Evolutionary conservation across 2,329 filamentous ascomycete species (phyloP).

Genomic region (Pestalotiopsis sp.): DNA sequence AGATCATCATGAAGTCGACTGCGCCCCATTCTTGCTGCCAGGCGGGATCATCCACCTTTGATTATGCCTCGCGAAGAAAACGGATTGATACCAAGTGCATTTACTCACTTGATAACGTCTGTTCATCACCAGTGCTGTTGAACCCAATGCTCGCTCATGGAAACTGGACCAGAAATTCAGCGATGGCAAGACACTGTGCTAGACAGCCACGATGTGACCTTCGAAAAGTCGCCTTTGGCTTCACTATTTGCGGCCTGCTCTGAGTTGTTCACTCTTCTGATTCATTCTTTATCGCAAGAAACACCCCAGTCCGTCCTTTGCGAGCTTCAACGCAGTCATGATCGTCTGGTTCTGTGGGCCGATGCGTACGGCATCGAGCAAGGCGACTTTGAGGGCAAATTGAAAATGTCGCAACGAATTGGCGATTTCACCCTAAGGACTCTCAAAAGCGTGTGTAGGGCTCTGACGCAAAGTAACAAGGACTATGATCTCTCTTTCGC

Average conservation of each 20-base stretch:
- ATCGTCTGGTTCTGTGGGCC: conserved; percentile 14
- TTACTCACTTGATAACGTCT: not conserved
- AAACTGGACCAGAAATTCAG: not conserved
- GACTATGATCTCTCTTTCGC: not conserved
- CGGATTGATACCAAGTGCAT: not conserved
- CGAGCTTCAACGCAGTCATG: conserved; percentile 13
- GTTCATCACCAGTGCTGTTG: not conserved
- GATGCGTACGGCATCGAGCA: conserved; percentile 14
- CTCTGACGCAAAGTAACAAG: not conserved
- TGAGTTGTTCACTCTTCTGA: not conserved
- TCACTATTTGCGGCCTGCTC: conserved; percentile 2
- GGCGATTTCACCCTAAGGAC: conserved; percentile 11
- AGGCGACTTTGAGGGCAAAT: conserved; percentile 11
- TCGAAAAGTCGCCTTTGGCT: not conserved
- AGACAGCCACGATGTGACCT: not conserved
- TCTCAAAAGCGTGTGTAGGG: conserved; percentile 12
- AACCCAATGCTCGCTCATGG: not conserved
- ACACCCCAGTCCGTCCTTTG: not conserved
- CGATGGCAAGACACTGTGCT: not conserved
- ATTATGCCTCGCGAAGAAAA: not conserved
- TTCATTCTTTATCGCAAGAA: not conserved
- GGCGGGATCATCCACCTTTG: not conserved
- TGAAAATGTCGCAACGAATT: conserved; percentile 14
- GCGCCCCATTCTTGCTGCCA: not conserved
- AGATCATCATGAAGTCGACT: not conserved